Evolutionary conservation across 2,329 filamentous ascomycete species (phyloP).

Genomic region (Coniella vitis): DNA sequence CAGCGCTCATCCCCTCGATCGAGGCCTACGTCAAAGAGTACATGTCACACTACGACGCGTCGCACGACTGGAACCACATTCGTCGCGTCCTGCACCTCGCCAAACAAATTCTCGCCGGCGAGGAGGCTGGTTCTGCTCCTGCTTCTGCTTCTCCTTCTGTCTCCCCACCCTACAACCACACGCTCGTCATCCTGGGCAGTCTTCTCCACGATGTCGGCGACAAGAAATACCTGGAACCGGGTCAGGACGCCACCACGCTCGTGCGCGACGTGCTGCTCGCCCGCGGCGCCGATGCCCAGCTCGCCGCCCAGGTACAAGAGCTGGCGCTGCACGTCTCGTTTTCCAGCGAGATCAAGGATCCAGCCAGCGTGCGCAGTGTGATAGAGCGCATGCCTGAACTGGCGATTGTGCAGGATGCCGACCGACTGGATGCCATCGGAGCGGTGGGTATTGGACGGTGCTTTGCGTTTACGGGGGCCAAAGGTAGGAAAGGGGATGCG

Average conservation of each 20-base stretch:
- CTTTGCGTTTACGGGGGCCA: constrained; percentile 70
- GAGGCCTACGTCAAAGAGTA: constrained; percentile 60
- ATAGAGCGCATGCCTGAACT: constrained; percentile 64
- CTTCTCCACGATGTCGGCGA: constrained; percentile 87
- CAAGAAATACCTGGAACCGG: constrained; percentile 64
- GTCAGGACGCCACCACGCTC: constrained; percentile 49
- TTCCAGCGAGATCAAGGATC: constrained; percentile 63
- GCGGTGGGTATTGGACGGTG: constrained; percentile 75
- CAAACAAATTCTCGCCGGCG: constrained; percentile 51
- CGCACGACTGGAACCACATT: constrained; percentile 84
- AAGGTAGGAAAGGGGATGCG: constrained; percentile 33
- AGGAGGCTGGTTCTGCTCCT: constrained; percentile 25
- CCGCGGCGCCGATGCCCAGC: constrained; percentile 47
- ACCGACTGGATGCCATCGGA: constrained; percentile 82
- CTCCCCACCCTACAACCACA: constrained; percentile 38
- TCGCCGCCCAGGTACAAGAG: constrained; percentile 62
- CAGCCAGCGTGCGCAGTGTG: constrained; percentile 48
- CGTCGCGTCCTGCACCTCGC: constrained; percentile 68
- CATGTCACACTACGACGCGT: constrained; percentile 75
- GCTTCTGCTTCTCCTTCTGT: constrained; percentile 5
- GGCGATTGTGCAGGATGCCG: constrained; percentile 84
- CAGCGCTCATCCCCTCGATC: constrained; percentile 43
- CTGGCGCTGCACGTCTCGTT: constrained; percentile 78
- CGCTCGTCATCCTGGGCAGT: constrained; percentile 60
- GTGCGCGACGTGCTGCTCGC: constrained; percentile 49